These are phyloP conservation scores for Quercus berberidifolia DNA, from an alignment of 306 rosid species.

Conservation along the genomic window DNA sequence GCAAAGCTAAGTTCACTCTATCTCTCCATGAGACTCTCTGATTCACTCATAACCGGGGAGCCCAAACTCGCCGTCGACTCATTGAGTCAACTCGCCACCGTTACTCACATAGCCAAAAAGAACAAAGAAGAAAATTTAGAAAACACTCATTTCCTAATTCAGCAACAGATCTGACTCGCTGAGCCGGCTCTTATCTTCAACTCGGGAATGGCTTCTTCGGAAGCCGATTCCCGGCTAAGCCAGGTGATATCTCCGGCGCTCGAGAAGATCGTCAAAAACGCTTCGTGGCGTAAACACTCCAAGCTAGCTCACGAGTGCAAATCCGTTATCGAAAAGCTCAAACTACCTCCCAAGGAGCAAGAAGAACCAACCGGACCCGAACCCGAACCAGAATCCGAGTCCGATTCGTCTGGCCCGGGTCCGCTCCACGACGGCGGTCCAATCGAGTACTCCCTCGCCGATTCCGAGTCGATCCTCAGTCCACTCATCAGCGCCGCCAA, in stretches of 20 bases:
- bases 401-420: constrained; percentile 57
- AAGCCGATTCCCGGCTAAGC: constrained; percentile 98
- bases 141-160: constrained; percentile 25
- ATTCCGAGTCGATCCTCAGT: constrained; percentile 72
- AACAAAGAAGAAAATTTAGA: constrained; percentile 1
- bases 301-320: constrained; percentile 91
- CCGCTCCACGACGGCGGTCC: constrained; percentile 93
- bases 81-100: constrained; percentile 43
- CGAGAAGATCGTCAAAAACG: constrained; percentile 81
- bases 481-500: constrained; percentile 84
- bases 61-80: constrained; percentile 2
- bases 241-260: constrained; percentile 84
- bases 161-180: constrained; percentile 38
- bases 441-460: constrained; percentile 64
- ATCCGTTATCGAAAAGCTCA: constrained; percentile 72
- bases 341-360: constrained; percentile 29
- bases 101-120: constrained; percentile 6
- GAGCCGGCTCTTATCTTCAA: constrained; percentile 35
- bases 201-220: constrained; percentile 99
- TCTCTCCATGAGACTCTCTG: background rate
- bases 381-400: constrained; percentile 38
- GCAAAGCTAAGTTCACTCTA: background rate
- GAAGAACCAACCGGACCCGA: background rate
- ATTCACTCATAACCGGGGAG: background rate
- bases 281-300: constrained; percentile 95